A percentile compares a stretch with the other conserved stretches of the same genome.
phyloP scores from a whole-genome alignment of 2,329 filamentous ascomycete species.

The Aspergillus sp. region DNA sequence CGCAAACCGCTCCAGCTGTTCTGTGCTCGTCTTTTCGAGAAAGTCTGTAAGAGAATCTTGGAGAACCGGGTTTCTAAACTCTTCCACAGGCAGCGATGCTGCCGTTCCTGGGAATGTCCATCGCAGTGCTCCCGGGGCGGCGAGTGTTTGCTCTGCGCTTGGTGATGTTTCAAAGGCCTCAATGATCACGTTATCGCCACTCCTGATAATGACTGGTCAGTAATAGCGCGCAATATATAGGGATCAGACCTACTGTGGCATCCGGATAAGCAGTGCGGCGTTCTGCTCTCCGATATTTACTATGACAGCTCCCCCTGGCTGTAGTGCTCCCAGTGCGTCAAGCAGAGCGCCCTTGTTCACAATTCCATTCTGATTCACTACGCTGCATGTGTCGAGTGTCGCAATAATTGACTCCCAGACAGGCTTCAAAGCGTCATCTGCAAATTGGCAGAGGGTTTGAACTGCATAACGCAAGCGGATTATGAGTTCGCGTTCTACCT shows the following conservation, averaged over 20 bases:
- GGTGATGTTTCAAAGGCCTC: conserved; percentile 66
- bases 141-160: conserved; percentile 54
- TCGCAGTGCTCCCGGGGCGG: conserved; percentile 53
- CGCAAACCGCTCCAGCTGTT: conserved; percentile 57
- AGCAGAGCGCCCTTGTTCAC: conserved; percentile 28
- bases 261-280: conserved; percentile 49
- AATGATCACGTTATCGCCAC: conserved; percentile 45
- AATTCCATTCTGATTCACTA: conserved; percentile 16
- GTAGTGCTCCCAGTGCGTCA: conserved; percentile 30
- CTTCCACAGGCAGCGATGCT: conserved; percentile 47
- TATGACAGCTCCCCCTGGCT: conserved; percentile 40
- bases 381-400: conserved; percentile 18
- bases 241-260: conserved; percentile 14
- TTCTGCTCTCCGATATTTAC: conserved; percentile 54
- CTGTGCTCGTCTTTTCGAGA: conserved; percentile 58
- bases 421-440: not conserved
- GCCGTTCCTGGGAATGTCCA: conserved; percentile 64
- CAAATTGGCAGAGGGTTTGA: not conserved
- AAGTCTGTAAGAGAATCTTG: conserved; percentile 53
- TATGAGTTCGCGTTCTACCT: conserved; percentile 30
- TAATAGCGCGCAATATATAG: rapidly evolving
- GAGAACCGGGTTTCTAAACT: conserved; percentile 48
- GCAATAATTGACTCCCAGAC: conserved; percentile 11
- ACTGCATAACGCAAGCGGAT: conserved; percentile 27
- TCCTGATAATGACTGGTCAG: not conserved